phyloP scores from a whole-genome alignment of 805 yeast genomes.

The Naumovozyma baii region DNA sequence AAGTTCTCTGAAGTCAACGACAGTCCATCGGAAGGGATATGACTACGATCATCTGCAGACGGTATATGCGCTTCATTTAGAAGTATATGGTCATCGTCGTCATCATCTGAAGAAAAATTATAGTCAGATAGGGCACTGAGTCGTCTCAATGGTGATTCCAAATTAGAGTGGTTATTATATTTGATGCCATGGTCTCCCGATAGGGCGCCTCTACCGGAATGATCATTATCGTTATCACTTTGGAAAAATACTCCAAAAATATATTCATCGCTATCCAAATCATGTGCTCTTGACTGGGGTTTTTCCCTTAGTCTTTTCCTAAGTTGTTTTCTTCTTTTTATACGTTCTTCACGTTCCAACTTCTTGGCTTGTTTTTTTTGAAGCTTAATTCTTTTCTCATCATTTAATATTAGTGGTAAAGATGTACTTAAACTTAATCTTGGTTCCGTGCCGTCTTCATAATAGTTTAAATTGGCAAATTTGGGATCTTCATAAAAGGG shows the following conservation, averaged over 20 bases:
- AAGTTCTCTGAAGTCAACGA: constrained; percentile 24
- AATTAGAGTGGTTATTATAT: constrained; percentile 8
- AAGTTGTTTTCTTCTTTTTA: constrained; percentile 21
- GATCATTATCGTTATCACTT: constrained; percentile 20
- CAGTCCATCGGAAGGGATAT: constrained; percentile 22
- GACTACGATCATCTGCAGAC: constrained; percentile 28
- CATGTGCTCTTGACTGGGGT: constrained; percentile 24
- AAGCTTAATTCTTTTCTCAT: constrained; percentile 19
- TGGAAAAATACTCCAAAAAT: constrained; percentile 28
- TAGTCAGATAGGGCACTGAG: constrained; percentile 18
- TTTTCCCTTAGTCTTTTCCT: constrained; percentile 27
- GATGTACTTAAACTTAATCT: constrained; percentile 27
- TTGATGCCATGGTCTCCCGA: constrained; percentile 5
- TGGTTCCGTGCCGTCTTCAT: constrained; percentile 26
- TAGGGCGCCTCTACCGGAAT: neutral
- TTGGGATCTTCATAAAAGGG: constrained; percentile 37
- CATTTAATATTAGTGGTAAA: constrained; percentile 25
- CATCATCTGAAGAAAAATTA: constrained; percentile 25
- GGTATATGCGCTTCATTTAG: constrained; percentile 29
- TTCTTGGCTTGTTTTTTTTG: constrained; percentile 24
- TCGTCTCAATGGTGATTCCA: constrained; percentile 20
- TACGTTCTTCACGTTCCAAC: constrained; percentile 24
- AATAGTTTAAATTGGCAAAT: constrained; percentile 27
- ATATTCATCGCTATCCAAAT: constrained; percentile 29
- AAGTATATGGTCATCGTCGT: constrained; percentile 29